phyloP scores from a whole-genome alignment of 306 rosid genomes.

The Clitoria ternatea region DNA sequence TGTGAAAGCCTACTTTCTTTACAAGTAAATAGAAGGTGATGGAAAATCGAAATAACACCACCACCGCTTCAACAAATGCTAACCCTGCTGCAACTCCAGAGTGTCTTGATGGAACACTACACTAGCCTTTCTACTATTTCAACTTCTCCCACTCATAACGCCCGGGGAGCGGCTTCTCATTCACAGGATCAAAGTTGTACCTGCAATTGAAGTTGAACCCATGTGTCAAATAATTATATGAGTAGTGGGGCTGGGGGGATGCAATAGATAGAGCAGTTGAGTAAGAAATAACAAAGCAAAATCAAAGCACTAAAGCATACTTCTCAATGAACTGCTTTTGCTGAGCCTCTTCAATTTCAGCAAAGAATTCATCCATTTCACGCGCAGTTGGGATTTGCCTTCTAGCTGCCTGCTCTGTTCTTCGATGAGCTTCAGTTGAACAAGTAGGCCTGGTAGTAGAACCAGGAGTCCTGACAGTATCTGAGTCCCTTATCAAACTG shows the following conservation, averaged over 20 bases:
- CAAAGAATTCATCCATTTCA: constrained; percentile 88
- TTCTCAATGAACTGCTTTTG: constrained; percentile 72
- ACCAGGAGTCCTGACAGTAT: constrained; percentile 64
- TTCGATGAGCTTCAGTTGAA: constrained; percentile 43
- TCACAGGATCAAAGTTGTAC: constrained; percentile 92
- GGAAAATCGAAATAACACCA: constrained; percentile 90
- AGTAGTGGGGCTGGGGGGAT: background rate
- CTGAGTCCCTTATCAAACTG: constrained; percentile 77
- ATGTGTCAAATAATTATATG: constrained; percentile 1
- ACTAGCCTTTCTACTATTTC: constrained; percentile 39
- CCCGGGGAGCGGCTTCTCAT: constrained; percentile 78
- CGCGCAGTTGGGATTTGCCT: constrained; percentile 65
- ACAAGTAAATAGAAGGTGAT: constrained; percentile 77
- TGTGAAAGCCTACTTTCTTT: constrained; percentile 79
- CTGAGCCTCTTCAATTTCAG: constrained; percentile 64
- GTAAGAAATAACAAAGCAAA: background rate
- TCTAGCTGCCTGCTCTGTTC: constrained; percentile 43
- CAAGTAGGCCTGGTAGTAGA: constrained; percentile 72
- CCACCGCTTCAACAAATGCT: constrained; percentile 65
- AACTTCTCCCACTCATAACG: constrained; percentile 84
- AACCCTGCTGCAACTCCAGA: constrained; percentile 57
- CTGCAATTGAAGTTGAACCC: constrained; percentile 53
- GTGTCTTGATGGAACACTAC: constrained; percentile 44
- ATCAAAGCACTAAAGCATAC: constrained; percentile 36
- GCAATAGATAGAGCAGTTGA: background rate